These are phyloP conservation scores for Fomitopsis pulvina DNA, from an alignment of 768 basidiomycete genomes.

Conservation along the genomic window DNA sequence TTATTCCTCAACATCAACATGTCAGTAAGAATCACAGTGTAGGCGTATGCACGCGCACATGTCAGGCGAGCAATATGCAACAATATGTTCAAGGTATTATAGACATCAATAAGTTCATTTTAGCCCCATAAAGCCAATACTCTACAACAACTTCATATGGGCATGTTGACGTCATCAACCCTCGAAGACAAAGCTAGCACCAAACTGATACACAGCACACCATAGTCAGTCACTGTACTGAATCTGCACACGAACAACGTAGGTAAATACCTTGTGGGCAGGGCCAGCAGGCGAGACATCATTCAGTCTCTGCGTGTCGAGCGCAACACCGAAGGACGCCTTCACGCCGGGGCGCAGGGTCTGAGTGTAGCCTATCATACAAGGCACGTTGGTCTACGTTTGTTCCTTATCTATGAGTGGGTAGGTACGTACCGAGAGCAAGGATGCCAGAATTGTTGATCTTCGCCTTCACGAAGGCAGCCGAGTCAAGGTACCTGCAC, in stretches of 20 bases:
- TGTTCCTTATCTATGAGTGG: background rate
- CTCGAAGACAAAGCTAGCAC: slow-evolving; percentile 71
- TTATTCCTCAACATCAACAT: too few relatives aligned
- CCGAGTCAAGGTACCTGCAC: slow-evolving; percentile 69
- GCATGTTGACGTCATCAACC: slow-evolving; percentile 9
- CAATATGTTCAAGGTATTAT: too few relatives aligned
- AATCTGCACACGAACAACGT: background rate
- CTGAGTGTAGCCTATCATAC: slow-evolving; percentile 74
- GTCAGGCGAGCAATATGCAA: too few relatives aligned
- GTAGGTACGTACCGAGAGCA: slow-evolving; percentile 53
- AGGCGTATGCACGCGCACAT: too few relatives aligned
- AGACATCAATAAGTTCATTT: background rate
- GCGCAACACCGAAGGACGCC: slow-evolving; percentile 87
- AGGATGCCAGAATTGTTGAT: slow-evolving; percentile 96
- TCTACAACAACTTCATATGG: background rate
- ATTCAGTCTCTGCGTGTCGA: slow-evolving; percentile 91
- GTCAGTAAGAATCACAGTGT: too few relatives aligned
- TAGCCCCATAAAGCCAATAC: background rate
- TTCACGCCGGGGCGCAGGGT: slow-evolving; percentile 89
- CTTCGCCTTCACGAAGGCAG: slow-evolving; percentile 96
- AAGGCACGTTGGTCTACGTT: slow-evolving; percentile 8
- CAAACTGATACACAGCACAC: slow-evolving; percentile 40
- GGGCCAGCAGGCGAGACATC: slow-evolving; percentile 53
- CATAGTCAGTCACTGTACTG: background rate
- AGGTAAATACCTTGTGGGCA: slow-evolving; percentile 62